These are phyloP conservation scores for Ustilaginoidea virens DNA, from an alignment of 2,329 filamentous ascomycete genomes.

Conservation along the genomic window DNA sequence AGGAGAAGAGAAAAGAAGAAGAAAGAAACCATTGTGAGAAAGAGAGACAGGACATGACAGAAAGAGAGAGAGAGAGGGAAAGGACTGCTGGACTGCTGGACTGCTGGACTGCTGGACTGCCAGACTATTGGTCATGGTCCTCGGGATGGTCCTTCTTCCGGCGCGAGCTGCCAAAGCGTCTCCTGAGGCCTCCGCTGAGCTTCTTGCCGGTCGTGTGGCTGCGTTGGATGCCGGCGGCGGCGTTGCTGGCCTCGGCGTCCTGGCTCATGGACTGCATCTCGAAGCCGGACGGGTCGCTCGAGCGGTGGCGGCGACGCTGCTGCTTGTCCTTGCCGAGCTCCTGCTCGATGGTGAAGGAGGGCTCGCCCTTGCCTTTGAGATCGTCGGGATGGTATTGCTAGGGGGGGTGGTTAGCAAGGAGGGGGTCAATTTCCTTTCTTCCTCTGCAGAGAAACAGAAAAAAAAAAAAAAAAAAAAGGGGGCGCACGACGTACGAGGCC, in stretches of 20 bases:
- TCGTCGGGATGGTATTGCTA: constrained; percentile 60
- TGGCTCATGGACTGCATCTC: constrained; percentile 35
- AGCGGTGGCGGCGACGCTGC: constrained; percentile 14
- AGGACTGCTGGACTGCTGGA: no score
- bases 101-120: no score
- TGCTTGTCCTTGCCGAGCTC: constrained; percentile 43
- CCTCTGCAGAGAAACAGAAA: no score
- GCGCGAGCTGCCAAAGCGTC: constrained; percentile 36
- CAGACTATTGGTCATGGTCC: no score
- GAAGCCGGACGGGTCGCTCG: constrained; percentile 21
- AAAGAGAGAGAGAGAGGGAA: no score
- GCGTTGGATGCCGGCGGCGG: constrained; percentile 15
- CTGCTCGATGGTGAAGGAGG: constrained; percentile 55
- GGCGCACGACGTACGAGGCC: constrained; percentile 41
- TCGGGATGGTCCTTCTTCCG: constrained; percentile 26
- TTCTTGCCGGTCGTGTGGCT: constrained; percentile 27
- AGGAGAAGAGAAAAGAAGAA: no score
- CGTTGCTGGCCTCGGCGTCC: constrained; percentile 11
- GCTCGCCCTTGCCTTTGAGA: constrained; percentile 71
- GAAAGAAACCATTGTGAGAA: no score
- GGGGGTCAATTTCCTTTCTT: no score
- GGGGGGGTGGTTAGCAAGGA: not conserved
- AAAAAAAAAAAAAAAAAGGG: no score
- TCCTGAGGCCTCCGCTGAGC: constrained; percentile 35
- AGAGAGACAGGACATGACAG: no score